phyloP scores from a whole-genome alignment of 2,329 filamentous ascomycete genomes.

The Hansfordia pulvinata region DNA sequence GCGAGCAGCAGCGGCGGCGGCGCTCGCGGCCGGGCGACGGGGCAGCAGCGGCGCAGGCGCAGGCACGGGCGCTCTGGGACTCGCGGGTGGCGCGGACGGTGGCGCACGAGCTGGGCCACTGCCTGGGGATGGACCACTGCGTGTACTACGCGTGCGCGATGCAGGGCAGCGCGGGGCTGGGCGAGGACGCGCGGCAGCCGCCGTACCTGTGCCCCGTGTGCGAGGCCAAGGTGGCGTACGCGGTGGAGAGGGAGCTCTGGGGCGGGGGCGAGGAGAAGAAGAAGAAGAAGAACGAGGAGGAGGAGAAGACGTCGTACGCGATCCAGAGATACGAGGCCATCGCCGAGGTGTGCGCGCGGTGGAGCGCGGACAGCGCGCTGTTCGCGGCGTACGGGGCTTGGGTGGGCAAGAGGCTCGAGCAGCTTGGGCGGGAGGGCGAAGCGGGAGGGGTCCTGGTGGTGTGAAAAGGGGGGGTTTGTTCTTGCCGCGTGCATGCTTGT shows the following conservation, averaged over 20 bases:
- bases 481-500: too few relatives aligned
- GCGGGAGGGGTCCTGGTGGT: too few relatives aligned
- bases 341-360: conserved; percentile 24
- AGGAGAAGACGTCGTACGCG: conserved; percentile 9
- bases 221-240: conserved; percentile 33
- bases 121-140: conserved; percentile 53
- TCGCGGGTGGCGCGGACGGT: conserved; percentile 41
- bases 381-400: conserved; percentile 32
- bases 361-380: conserved; percentile 22
- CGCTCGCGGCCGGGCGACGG: too few relatives aligned
- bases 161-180: conserved; percentile 43
- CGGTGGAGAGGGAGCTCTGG: conserved; percentile 12
- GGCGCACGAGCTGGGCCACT: conserved; percentile 54
- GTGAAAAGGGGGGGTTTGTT: too few relatives aligned
- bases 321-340: conserved; percentile 24
- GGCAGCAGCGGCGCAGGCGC: too few relatives aligned
- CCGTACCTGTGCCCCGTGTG: conserved; percentile 50
- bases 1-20: too few relatives aligned
- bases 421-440: conserved; percentile 1
- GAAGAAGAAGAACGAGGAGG: conserved; percentile 4
- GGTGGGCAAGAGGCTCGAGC: conserved; percentile 18
- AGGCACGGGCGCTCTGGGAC: conserved; percentile 37
- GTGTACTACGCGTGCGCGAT: conserved; percentile 50
- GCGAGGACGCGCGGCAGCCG: conserved; percentile 47
- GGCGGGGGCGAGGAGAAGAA: not conserved